Conservation (phyloP, 2,329 filamentous ascomycete species). For the Trichoderma cornu-damae region DNA sequence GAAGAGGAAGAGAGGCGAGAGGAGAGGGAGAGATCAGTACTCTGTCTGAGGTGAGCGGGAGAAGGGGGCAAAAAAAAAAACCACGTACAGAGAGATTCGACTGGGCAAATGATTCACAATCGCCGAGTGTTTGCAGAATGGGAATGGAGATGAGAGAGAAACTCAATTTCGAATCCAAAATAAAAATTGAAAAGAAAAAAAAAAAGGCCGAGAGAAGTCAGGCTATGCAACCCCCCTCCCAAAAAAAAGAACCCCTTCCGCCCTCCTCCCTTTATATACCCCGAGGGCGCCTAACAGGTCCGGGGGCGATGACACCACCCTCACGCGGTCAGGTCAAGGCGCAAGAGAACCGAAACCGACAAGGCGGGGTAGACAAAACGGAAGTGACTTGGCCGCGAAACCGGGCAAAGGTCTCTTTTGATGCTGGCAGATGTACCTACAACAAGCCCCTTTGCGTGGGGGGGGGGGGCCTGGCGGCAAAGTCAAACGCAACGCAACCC, state of each 20-base stretch:
- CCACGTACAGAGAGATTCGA: not conserved
- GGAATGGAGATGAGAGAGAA: too few relatives aligned
- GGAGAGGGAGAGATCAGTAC: too few relatives aligned
- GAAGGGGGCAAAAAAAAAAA: not conserved
- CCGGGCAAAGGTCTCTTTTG: not conserved
- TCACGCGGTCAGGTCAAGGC: conserved; percentile 11
- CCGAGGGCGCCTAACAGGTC: too few relatives aligned
- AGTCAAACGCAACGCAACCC: too few relatives aligned
- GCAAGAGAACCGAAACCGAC: not conserved
- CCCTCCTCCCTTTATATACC: conserved; percentile 1
- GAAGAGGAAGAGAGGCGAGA: too few relatives aligned
- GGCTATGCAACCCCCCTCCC: too few relatives aligned
- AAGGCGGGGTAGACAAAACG: conserved; percentile 1
- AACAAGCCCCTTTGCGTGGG: too few relatives aligned
- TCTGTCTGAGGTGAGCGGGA: too few relatives aligned
- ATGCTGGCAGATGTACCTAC: too few relatives aligned
- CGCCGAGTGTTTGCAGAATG: not conserved
- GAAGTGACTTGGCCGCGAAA: not conserved
- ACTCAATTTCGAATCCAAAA: not conserved
- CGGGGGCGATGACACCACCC: conserved; percentile 17
- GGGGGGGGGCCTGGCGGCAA: too few relatives aligned
- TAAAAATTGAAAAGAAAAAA: not conserved
- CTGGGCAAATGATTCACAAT: not conserved
- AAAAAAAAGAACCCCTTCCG: not conserved
- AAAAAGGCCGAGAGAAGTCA: not conserved